Base-by-base conservation (phyloP, 768 basidiomycete species). In the Pleurotus sapidus region DNA sequence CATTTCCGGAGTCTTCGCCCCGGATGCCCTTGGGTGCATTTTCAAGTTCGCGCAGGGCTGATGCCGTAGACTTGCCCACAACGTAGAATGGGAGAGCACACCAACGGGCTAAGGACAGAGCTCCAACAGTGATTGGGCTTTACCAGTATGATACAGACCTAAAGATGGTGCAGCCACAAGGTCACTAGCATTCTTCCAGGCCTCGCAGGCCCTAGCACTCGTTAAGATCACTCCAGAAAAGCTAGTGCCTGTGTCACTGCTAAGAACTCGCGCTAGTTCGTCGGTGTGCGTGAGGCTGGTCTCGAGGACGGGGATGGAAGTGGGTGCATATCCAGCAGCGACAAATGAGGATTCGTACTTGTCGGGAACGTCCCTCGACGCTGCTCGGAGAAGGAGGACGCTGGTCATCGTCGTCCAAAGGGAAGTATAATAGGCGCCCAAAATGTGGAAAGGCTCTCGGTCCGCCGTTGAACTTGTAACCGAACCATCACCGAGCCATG, bases 151-250 rank as follows among this genome's bases (percentile, higher is more conserved):
- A 46, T 23, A 40, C 59, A 46, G 47, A 54, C 60, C 63, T 54
- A 50, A 46, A 17, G 30, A 43, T 12, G 49, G 17, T 3, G 51
- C 42, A 3, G 23, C 54, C 20, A 58, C n/a, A n/a, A 67, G 56
- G 8, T 66, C 53, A 42, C 68, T 57, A 27, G 78, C 85, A 4
- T 64, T 65, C 39, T 68, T 73, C 84, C 89, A 91, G 0, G 88
- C 89, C 48, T 92, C 88, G 59, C 85, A 86, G 0, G 88, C 84
- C 24, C 94, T 76, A 27, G 82, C 85, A 64, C 91, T 93, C 3
- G 93, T 96, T 18, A 95, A 64, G 47, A 95, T 79, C 5, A 93
- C 87, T 4, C 88, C 93, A 5, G 68, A 69, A 57, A 80, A 72
- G 17, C 59, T 61, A 9, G 42, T 20, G 1, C 20, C 51, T 1